phyloP scores from a whole-genome alignment of 2,329 filamentous ascomycete genomes.

The Sphaerulina musiva region DNA sequence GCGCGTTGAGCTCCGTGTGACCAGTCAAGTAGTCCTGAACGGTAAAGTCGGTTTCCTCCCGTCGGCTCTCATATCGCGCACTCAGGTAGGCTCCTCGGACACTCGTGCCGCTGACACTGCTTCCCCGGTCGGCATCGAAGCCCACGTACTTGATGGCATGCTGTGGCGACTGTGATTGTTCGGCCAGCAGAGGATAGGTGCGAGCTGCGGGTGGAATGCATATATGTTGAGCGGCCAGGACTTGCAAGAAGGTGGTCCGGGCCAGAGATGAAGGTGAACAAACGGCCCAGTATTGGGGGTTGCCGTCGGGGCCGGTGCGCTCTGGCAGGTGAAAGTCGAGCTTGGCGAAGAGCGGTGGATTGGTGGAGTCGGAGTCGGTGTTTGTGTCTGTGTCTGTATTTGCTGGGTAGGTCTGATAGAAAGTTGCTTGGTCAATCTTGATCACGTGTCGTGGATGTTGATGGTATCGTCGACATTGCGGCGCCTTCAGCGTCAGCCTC shows the following conservation, averaged over 20 bases:
- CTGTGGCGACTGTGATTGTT: slow-evolving; percentile 51
- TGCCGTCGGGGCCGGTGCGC: slow-evolving; percentile 1
- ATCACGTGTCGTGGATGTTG: slow-evolving; percentile 38
- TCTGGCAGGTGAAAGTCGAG: slow-evolving; percentile 62
- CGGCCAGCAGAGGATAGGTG: slow-evolving; percentile 68
- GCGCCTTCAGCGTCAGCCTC: neutral
- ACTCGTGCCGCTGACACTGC: slow-evolving; percentile 47
- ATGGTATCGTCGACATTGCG: slow-evolving; percentile 18
- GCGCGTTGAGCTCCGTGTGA: slow-evolving; percentile 74
- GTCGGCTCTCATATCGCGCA: slow-evolving; percentile 79
- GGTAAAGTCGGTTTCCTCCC: slow-evolving; percentile 83
- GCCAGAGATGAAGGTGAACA: slow-evolving; percentile 72
- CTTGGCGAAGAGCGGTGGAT: slow-evolving; percentile 50
- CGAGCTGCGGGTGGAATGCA: slow-evolving; percentile 69
- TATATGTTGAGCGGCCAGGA: slow-evolving; percentile 68
- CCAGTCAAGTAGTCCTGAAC: slow-evolving; percentile 74
- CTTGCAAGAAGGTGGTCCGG: slow-evolving; percentile 74
- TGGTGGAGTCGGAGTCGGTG: neutral
- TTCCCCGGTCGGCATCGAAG: slow-evolving; percentile 67
- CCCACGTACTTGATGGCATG: slow-evolving; percentile 82
- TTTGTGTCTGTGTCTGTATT: slow-evolving; percentile 37
- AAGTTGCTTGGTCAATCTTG: slow-evolving; percentile 69
- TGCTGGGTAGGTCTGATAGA: slow-evolving; percentile 67
- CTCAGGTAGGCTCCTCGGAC: slow-evolving; percentile 75
- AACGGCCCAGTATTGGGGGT: slow-evolving; percentile 68